Conservation (phyloP, 495 filamentous ascomycete genomes). For the Collariella sp. region DNA sequence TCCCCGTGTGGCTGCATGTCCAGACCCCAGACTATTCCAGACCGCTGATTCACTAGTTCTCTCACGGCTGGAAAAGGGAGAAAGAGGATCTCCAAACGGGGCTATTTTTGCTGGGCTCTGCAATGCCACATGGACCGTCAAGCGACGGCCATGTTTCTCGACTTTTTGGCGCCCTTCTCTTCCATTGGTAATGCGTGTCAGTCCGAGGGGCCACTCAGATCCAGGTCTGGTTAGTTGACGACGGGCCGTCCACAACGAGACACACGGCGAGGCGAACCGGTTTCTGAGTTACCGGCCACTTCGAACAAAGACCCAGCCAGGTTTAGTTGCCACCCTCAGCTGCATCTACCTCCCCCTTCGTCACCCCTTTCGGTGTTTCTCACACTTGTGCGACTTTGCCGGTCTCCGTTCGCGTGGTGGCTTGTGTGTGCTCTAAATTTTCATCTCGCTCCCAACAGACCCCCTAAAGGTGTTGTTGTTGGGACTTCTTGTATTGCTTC, state of each 20-base stretch:
- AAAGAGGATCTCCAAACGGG: neutral
- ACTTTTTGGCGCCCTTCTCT: neutral
- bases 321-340: neutral
- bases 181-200: neutral
- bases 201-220: neutral
- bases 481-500: neutral
- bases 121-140: neutral
- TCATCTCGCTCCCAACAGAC: neutral
- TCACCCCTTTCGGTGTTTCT: neutral
- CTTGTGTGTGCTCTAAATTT: neutral
- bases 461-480: neutral
- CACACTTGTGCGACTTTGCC: neutral
- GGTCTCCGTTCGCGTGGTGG: neutral
- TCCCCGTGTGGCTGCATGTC: neutral
- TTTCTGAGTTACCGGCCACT: neutral
- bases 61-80: neutral
- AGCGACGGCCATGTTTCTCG: slow-evolving; percentile 1
- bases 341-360: neutral
- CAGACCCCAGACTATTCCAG: neutral
- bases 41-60: neutral
- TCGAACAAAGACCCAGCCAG: neutral
- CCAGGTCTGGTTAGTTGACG: neutral
- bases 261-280: slow-evolving; percentile 1
- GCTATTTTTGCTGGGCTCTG: neutral
- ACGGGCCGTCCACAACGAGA: neutral